Base-by-base conservation (phyloP, 1,139 yeast genomes). In the Zygosaccharomyces pseudobailii region DNA sequence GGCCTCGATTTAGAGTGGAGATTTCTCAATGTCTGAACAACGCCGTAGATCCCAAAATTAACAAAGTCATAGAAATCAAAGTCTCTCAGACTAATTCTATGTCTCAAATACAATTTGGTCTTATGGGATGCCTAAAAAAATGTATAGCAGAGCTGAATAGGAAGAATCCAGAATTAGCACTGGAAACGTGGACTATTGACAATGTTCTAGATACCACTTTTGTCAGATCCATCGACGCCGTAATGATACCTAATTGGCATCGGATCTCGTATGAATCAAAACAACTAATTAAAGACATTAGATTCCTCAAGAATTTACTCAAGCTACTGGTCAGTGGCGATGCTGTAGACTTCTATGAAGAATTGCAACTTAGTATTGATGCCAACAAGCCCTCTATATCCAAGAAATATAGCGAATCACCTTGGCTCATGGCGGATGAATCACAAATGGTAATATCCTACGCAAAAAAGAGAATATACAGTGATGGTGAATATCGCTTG, bases 1-100 rank as follows among this genome's bases (percentile, higher is more conserved):
- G 97, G 97, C 99, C 99, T 0, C 70, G 98, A 47, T 94, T 90
- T 64, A 96, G 90, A 60, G 82, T 90, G 24, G 87, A 84, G 48
- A 87, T 94, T 2, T 79, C 88, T 1, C 78, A 82, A 36, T 83
- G 94, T 17, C 71, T 92, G 37, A 69, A 71, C 44, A 57, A 68
- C 21, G 68, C 71, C 27, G 66, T 62, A 32, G 64, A 66, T 33
- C 39, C 44, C 8, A 37, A 48, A 6, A 27, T 37, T 3, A 69
- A 68, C 35, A 71, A 75, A 35, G 96, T 90, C 1, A 80, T 87
- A 2, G 99, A 94, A 63, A 76, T 92, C 9, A 84, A 83, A 55
- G 84, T 88, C 0, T 74, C 75, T 35, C 70, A 87, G 67, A 76
- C 96, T 0, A 77, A 78, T 31, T 73, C 83, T 17, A 90, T 92